Percentiles rank a stretch among this genome's conserved stretches.
Conservation (phyloP, 257 asterid species). For the Lycium ferocissimum region DNA sequence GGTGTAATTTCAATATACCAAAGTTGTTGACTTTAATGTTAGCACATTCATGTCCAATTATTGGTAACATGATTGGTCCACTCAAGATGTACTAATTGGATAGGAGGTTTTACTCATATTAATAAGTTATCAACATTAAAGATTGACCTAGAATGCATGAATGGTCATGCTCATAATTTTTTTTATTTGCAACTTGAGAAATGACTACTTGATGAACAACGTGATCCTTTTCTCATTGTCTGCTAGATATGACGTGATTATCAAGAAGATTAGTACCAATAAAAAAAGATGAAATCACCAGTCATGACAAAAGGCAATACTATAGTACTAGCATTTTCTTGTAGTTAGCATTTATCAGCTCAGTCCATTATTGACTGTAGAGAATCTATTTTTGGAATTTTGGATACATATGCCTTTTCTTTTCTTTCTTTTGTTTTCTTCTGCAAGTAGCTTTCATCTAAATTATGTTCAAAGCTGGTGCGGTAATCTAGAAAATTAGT, state of each 20-base stretch:
- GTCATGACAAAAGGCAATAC: background rate
- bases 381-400: slow-evolving; percentile 15
- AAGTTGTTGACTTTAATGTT: background rate
- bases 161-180: background rate
- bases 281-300: background rate
- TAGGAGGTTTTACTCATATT: too few relatives aligned
- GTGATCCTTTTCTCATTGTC: background rate
- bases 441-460: background rate
- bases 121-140: too few relatives aligned
- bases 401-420: background rate
- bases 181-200: background rate
- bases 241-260: background rate
- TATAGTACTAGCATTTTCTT: background rate
- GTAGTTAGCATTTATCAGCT: background rate
- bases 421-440: background rate
- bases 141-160: background rate
- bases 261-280: background rate
- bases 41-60: background rate
- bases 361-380: background rate
- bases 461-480: background rate
- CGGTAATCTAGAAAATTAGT: background rate
- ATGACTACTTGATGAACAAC: background rate
- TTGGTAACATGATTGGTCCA: background rate
- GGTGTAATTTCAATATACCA: background rate
- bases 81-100: too few relatives aligned